Evolutionary conservation across 2,329 filamentous ascomycete species (phyloP).

Genomic region (Sphaerulina vaccinii): DNA sequence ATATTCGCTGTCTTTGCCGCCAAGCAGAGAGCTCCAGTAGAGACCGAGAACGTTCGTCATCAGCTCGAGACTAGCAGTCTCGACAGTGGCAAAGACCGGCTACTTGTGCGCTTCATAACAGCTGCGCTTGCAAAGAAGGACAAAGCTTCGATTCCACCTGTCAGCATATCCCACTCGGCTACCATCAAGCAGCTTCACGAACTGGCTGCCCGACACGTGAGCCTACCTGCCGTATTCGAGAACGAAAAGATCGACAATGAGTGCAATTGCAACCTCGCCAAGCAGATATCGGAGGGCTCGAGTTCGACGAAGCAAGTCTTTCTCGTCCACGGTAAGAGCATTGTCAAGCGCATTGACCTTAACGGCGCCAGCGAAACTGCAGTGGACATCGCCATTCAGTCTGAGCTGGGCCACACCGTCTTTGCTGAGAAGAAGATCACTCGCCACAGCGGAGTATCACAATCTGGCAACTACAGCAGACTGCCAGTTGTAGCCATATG

Average conservation of each 20-base stretch:
- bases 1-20: conserved; percentile 28
- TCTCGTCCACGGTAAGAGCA: conserved; percentile 30
- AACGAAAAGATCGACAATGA: conserved; percentile 19
- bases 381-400: conserved; percentile 9
- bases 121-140: conserved; percentile 28
- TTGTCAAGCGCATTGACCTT: conserved; percentile 19
- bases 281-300: conserved; percentile 26
- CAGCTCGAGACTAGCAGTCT: conserved; percentile 3
- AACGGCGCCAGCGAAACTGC: conserved; percentile 6
- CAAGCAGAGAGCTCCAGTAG: conserved; percentile 1
- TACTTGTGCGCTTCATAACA: conserved; percentile 34
- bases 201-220: conserved; percentile 27
- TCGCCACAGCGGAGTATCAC: conserved; percentile 16
- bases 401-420: conserved; percentile 8
- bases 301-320: conserved; percentile 18
- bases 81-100: conserved; percentile 1
- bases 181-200: conserved; percentile 31
- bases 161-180: conserved; percentile 22
- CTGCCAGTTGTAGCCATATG: conserved; percentile 25
- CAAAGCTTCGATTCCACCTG: conserved; percentile 15
- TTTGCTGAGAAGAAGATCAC: conserved; percentile 18
- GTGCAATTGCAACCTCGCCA: conserved; percentile 35
- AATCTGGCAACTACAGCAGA: conserved; percentile 10
- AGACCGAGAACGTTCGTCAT: conserved; percentile 6
- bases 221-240: conserved; percentile 13